These are phyloP conservation scores for Uronychia setigera DNA, from an alignment of 73 alveolate genomes.

Conservation along the genomic window DNA sequence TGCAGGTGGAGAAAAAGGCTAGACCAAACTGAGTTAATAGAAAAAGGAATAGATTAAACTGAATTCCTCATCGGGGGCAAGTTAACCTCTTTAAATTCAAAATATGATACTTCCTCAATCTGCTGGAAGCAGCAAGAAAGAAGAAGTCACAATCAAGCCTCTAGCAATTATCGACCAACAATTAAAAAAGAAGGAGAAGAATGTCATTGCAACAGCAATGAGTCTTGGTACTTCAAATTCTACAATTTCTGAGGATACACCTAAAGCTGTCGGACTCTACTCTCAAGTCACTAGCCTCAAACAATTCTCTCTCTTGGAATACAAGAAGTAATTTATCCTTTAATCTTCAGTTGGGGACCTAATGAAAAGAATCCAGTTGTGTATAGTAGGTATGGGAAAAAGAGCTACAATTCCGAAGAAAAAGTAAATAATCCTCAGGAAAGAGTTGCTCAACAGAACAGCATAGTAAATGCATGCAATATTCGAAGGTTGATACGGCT, in stretches of 20 bases:
- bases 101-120: too few relatives aligned
- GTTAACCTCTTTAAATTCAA: too few relatives aligned
- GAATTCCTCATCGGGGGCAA: neutral
- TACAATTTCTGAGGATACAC: neutral
- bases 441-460: neutral
- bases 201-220: neutral
- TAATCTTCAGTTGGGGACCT: neutral
- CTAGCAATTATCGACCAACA: neutral
- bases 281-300: neutral
- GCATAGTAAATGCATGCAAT: neutral
- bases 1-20: neutral
- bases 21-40: too few relatives aligned
- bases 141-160: neutral
- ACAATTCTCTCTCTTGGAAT: neutral
- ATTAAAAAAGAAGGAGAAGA: neutral
- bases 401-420: conserved; percentile 30
- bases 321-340: neutral
- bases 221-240: neutral
- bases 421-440: neutral
- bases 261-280: neutral
- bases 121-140: neutral
- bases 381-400: conserved; percentile 44
- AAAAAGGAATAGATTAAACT: neutral
- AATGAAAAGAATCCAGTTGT: conserved; percentile 47
- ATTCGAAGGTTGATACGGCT: neutral